phyloP scores from a whole-genome alignment of 805 yeast genomes.

The Wickerhamiella musiphila region DNA sequence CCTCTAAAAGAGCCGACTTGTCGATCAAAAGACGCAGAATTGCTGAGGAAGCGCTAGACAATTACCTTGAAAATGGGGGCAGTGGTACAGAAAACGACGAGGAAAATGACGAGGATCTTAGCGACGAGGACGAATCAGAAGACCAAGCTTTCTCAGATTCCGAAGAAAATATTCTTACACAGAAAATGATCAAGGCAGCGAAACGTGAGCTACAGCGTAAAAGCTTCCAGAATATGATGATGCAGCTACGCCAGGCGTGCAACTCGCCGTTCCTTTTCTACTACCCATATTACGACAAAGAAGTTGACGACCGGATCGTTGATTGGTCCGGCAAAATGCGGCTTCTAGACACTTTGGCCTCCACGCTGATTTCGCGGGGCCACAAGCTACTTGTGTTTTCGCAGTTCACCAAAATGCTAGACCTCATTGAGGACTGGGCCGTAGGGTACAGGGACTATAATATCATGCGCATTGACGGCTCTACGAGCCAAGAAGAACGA shows the following conservation, averaged over 20 bases:
- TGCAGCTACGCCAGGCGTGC: slow-evolving; percentile 75
- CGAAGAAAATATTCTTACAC: slow-evolving; percentile 6
- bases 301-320: slow-evolving; percentile 28
- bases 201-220: slow-evolving; percentile 31
- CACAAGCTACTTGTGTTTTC: slow-evolving; percentile 73
- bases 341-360: slow-evolving; percentile 45
- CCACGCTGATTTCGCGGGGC: slow-evolving; percentile 28
- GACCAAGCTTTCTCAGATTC: slow-evolving; percentile 6
- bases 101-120: not conserved
- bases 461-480: slow-evolving; percentile 60
- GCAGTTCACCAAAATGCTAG: slow-evolving; percentile 75
- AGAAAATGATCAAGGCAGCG: slow-evolving; percentile 13
- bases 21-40: not conserved
- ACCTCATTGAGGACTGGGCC: slow-evolving; percentile 62
- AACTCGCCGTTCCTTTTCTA: slow-evolving; percentile 74
- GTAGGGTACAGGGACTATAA: slow-evolving; percentile 28
- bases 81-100: slow-evolving; percentile 1
- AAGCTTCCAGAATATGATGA: slow-evolving; percentile 46
- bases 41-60: not conserved
- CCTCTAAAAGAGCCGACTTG: too few species aligned
- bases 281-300: slow-evolving; percentile 49
- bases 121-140: slow-evolving; percentile 20
- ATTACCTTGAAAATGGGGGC: not conserved
- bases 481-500: slow-evolving; percentile 46
- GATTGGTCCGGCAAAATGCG: slow-evolving; percentile 56